A percentile compares a stretch with the other conserved stretches of the same genome.
phyloP scores from a whole-genome alignment of 2,329 filamentous ascomycete species.

The Epichloe aotearoae region DNA sequence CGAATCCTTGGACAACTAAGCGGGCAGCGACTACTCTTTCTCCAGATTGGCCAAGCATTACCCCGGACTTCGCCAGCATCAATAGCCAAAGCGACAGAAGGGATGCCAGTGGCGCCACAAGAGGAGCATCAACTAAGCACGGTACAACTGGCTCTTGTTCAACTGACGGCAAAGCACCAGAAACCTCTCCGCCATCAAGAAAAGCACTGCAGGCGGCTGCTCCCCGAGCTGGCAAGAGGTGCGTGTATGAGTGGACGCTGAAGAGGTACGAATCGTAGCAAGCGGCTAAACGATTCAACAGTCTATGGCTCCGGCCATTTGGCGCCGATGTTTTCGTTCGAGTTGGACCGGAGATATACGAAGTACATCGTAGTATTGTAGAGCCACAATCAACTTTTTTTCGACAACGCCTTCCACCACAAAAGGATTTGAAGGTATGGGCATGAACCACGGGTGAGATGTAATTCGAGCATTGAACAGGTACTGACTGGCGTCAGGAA shows the following conservation, averaged over 20 bases:
- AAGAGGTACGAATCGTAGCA: not conserved
- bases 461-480: not conserved
- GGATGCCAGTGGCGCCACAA: not conserved
- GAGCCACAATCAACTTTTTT: conserved; percentile 21
- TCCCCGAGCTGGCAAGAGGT: conserved; percentile 15
- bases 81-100: not conserved
- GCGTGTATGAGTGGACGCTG: not conserved
- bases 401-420: conserved; percentile 19
- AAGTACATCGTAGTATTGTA: conserved; percentile 23
- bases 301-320: conserved; percentile 19
- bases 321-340: conserved; percentile 20
- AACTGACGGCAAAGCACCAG: not conserved
- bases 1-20: conserved; percentile 18
- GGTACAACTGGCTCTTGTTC: not conserved
- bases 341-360: conserved; percentile 12
- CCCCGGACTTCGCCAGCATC: not conserved
- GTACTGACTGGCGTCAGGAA: conserved; percentile 12
- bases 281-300: conserved; percentile 4
- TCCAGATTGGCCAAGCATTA: conserved; percentile 2
- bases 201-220: conserved; percentile 15
- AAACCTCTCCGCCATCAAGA: conserved; percentile 6
- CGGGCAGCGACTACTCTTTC: not conserved
- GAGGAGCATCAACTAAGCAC: not conserved
- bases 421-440: conserved; percentile 10
- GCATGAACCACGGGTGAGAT: not conserved